These are phyloP conservation scores for Agrocybe chaxingu DNA, from an alignment of 768 basidiomycete genomes.

Conservation along the genomic window DNA sequence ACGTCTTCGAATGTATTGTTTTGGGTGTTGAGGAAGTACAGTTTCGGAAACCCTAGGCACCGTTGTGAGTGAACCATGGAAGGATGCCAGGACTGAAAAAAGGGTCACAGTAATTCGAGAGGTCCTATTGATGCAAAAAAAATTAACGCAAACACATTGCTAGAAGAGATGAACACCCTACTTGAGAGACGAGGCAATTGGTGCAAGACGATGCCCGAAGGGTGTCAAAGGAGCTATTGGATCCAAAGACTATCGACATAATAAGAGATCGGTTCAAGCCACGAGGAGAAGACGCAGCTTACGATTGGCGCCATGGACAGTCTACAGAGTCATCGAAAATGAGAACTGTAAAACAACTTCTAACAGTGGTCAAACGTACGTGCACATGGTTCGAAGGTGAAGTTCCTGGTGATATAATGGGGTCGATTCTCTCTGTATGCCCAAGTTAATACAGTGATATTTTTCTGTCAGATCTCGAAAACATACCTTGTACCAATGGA, in stretches of 20 bases:
- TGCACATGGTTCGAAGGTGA: slow-evolving; percentile 38
- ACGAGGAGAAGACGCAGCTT: slow-evolving; percentile 2
- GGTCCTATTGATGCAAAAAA: slow-evolving; percentile 22
- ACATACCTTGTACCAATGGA: slow-evolving; percentile 35
- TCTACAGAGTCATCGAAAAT: slow-evolving; percentile 15
- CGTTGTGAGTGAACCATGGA: too few relatives aligned
- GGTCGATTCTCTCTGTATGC: slow-evolving; percentile 33
- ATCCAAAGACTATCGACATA: slow-evolving; percentile 25
- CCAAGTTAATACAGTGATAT: background rate
- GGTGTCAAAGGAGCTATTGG: slow-evolving; percentile 29
- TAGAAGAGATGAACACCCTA: slow-evolving; percentile 3
- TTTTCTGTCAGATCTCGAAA: background rate
- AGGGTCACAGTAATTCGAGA: slow-evolving; percentile 36
- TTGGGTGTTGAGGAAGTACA: slow-evolving; percentile 38
- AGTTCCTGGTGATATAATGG: slow-evolving; percentile 30
- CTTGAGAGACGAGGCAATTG: slow-evolving; percentile 33
- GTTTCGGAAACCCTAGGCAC: slow-evolving; percentile 35
- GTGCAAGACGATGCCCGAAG: slow-evolving; percentile 35
- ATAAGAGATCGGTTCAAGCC: background rate
- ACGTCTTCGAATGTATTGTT: slow-evolving; percentile 35
- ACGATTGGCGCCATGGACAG: slow-evolving; percentile 38
- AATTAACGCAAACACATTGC: background rate
- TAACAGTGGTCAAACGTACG: slow-evolving; percentile 20
- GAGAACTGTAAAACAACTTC: background rate
- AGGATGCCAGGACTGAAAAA: background rate